Percentiles rank a stretch among this genome's conserved stretches.
Evolutionary conservation across 805 yeast species (phyloP).

Genomic region (Crinitomyces ghanaensis): DNA sequence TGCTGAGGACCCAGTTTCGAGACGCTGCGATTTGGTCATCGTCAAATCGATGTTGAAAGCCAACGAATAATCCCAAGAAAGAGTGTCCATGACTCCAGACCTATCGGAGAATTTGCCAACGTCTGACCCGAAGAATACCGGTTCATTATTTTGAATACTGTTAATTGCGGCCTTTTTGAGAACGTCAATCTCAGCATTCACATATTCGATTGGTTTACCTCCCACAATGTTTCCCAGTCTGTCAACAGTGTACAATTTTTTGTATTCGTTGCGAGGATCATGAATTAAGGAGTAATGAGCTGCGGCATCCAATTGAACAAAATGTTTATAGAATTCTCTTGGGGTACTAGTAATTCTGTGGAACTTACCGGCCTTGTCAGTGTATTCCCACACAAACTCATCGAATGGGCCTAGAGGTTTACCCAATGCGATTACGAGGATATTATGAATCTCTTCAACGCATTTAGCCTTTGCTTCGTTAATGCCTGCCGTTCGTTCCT

Average conservation of each 20-base stretch:
- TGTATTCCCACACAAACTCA: conserved; percentile 61
- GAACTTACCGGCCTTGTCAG: conserved; percentile 38
- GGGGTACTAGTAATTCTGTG: conserved; percentile 42
- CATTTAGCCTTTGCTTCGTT: conserved; percentile 32
- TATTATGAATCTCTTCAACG: conserved; percentile 53
- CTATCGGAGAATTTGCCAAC: conserved; percentile 67
- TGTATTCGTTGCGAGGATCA: conserved; percentile 71
- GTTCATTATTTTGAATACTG: conserved; percentile 61
- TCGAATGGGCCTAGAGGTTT: conserved; percentile 67
- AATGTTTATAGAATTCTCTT: conserved; percentile 40
- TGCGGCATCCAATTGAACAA: conserved; percentile 37
- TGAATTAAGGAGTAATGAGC: conserved; percentile 57
- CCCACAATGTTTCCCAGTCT: conserved; percentile 62
- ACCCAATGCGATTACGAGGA: conserved; percentile 61
- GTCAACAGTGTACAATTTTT: conserved; percentile 58
- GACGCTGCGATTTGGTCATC: conserved; percentile 54
- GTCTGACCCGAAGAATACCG: conserved; percentile 83
- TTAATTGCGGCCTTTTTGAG: conserved; percentile 55
- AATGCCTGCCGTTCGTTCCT: conserved; percentile 16
- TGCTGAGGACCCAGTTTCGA: conserved; percentile 55
- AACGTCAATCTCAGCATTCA: conserved; percentile 52
- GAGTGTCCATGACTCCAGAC: conserved; percentile 60
- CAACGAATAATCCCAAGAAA: conserved; percentile 55
- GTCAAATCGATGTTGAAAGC: conserved; percentile 29
- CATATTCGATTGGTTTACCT: conserved; percentile 50